Conservation (phyloP, 1,284 basidiomycete genomes). For the Ganoderma sinense region DNA sequence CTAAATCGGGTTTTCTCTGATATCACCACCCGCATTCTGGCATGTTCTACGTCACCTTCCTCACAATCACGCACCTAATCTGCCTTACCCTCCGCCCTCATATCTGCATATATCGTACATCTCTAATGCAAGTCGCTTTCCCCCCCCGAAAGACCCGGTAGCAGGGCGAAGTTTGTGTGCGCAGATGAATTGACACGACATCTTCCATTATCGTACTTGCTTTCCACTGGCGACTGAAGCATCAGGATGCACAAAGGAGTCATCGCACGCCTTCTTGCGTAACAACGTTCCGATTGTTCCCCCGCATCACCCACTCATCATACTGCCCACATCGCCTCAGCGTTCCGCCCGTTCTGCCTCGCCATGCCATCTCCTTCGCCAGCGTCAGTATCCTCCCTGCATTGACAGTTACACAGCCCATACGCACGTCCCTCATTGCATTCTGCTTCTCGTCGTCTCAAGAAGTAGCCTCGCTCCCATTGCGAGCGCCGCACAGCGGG, state of each 20-base stretch:
- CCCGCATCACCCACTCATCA: background rate
- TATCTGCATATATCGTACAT: too few relatives aligned
- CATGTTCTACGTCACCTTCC: too few relatives aligned
- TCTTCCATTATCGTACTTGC: too few relatives aligned
- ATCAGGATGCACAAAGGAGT: background rate
- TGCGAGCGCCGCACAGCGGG: background rate
- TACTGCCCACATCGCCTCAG: background rate
- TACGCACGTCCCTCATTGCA: background rate
- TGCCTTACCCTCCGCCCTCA: too few relatives aligned
- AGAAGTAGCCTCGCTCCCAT: background rate
- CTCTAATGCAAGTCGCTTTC: too few relatives aligned
- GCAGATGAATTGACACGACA: too few relatives aligned
- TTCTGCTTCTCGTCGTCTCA: background rate
- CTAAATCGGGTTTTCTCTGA: too few relatives aligned
- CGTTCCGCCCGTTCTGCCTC: background rate
- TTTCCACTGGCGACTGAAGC: too few relatives aligned
- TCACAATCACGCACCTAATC: too few relatives aligned
- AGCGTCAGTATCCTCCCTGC: background rate
- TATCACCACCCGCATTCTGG: too few relatives aligned
- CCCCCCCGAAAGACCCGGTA: too few relatives aligned
- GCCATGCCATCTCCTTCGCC: background rate
- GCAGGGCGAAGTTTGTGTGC: too few relatives aligned
- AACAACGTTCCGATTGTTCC: background rate
- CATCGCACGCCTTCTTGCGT: background rate
- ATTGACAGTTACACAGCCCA: conserved; percentile 7